A percentile compares a stretch with the other conserved stretches of the same genome.
These are phyloP conservation scores for Suillus hirtellus DNA, from an alignment of 768 basidiomycete genomes.

Conservation along the genomic window DNA sequence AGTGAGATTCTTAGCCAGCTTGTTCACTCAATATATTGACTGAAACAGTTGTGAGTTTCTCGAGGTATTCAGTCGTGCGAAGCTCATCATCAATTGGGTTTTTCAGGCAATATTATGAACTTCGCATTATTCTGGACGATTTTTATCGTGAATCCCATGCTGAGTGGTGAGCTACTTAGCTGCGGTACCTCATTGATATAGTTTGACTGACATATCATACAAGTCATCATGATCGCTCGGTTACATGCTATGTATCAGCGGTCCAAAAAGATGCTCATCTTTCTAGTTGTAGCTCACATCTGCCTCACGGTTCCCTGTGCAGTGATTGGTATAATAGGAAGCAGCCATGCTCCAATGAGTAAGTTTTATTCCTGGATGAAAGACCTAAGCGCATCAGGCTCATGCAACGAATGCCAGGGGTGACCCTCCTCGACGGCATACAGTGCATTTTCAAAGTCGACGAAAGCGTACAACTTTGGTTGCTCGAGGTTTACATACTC, in stretches of 20 bases:
- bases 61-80: background rate
- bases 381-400: background rate
- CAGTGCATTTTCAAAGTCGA: background rate
- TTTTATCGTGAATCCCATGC: background rate
- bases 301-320: background rate
- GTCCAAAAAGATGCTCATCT: slow-evolving; percentile 1
- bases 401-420: background rate
- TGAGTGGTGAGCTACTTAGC: background rate
- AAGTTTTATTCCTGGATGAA: background rate
- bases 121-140: background rate
- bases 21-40: background rate
- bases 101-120: background rate
- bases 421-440: background rate
- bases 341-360: background rate
- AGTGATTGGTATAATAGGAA: background rate
- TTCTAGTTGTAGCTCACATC: background rate
- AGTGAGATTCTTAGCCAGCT: background rate
- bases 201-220: background rate
- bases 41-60: background rate
- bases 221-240: slow-evolving; percentile 1
- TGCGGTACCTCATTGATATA: background rate
- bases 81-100: background rate
- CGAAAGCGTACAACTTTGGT: background rate
- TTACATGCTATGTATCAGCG: background rate
- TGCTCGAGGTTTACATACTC: background rate